Percentiles rank a stretch among this genome's conserved stretches.
phyloP scores from a whole-genome alignment of 805 yeast species.

The Pichia rugopelliculosa region DNA sequence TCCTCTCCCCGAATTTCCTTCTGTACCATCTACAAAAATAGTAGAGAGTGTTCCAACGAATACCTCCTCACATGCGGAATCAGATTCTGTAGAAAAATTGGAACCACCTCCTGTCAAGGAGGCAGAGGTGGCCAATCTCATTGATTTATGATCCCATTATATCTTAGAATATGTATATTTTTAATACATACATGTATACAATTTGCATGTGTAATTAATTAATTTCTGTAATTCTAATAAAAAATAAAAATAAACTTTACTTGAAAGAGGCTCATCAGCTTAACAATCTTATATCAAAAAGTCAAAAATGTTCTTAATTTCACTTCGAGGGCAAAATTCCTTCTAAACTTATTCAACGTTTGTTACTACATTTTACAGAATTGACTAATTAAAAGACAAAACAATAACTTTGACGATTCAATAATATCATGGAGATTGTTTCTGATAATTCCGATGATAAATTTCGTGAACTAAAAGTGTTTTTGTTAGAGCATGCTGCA shows the following conservation, averaged over 20 bases:
- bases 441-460: neutral
- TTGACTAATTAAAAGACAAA: neutral
- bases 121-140: neutral
- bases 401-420: neutral
- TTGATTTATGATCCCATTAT: neutral
- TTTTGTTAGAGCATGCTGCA: slow-evolving; percentile 6
- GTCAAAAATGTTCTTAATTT: neutral
- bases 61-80: no score
- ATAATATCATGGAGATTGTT: neutral
- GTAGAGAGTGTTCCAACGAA: neutral
- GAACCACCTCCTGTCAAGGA: neutral
- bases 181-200: no score
- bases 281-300: no score
- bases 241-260: no score
- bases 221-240: no score
- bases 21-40: neutral
- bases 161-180: no score
- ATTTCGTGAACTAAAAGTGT: neutral
- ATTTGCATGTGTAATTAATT: no score
- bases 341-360: neutral
- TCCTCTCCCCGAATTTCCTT: neutral
- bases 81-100: neutral
- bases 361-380: neutral
- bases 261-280: neutral
- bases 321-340: neutral